Conservation (phyloP, 805 yeast species). For the Debaryomyces hansenii region DNA sequence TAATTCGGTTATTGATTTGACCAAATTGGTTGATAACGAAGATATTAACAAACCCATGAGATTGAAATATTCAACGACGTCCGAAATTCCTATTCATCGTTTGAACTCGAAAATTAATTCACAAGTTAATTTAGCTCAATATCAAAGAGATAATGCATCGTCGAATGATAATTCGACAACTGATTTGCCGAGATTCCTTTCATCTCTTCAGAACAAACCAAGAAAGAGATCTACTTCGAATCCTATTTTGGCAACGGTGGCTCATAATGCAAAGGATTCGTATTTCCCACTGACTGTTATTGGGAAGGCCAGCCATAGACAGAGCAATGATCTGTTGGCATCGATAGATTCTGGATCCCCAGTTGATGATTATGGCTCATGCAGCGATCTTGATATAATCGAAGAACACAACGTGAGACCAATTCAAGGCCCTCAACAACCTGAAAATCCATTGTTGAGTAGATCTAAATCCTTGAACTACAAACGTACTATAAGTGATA, state of each 20-base stretch:
- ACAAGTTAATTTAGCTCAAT: conserved; percentile 32
- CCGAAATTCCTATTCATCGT: conserved; percentile 37
- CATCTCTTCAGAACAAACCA: conserved; percentile 5
- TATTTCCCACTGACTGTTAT: conserved; percentile 23
- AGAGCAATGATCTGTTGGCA: background rate
- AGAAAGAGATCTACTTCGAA: conserved; percentile 25
- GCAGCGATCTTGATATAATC: conserved; percentile 19
- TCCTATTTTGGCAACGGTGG: conserved; percentile 14
- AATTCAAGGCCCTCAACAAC: conserved; percentile 3
- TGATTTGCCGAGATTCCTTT: conserved; percentile 21
- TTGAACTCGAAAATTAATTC: conserved; percentile 42
- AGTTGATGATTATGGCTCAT: conserved; percentile 6
- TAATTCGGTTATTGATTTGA: conserved; percentile 41
- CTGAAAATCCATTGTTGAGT: conserved; percentile 10
- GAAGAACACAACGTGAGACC: conserved; percentile 13
- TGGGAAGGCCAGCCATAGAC: background rate
- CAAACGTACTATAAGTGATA: conserved; percentile 12
- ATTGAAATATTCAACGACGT: conserved; percentile 36
- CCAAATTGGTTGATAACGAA: conserved; percentile 32
- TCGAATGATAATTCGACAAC: conserved; percentile 22
- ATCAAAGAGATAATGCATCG: conserved; percentile 16
- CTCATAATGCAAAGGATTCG: conserved; percentile 21
- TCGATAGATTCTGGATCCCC: conserved; percentile 9
- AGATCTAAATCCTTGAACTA: conserved; percentile 27
- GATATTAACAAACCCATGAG: conserved; percentile 40